Conservation (phyloP, 495 filamentous ascomycete genomes). For the Elasticomyces elasticus region DNA sequence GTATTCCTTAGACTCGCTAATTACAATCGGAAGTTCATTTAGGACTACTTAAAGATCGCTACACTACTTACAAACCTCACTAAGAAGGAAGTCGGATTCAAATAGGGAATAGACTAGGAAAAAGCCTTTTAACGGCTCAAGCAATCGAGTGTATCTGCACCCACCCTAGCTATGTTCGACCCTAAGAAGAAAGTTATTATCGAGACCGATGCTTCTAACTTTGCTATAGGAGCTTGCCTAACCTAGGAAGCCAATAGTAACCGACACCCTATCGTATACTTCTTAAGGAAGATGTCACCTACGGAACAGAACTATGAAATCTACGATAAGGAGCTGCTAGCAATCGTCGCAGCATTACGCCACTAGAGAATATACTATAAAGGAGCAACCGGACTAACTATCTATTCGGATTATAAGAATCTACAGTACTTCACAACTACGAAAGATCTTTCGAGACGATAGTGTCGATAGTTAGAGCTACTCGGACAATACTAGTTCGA, state of each 20-base stretch:
- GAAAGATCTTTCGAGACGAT: slow-evolving; percentile 15
- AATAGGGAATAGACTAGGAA: background rate
- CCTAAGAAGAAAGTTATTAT: background rate
- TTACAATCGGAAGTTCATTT: too few species aligned
- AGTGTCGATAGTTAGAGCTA: slow-evolving; percentile 21
- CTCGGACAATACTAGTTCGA: slow-evolving; percentile 20
- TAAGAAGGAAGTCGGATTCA: background rate
- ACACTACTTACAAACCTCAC: background rate
- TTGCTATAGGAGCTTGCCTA: slow-evolving; percentile 1
- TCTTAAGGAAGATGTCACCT: slow-evolving; percentile 23
- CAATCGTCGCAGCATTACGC: slow-evolving; percentile 28
- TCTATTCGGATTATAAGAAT: slow-evolving; percentile 27
- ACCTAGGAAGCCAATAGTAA: slow-evolving; percentile 19
- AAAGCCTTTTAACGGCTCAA: background rate
- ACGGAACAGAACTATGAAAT: slow-evolving; percentile 30
- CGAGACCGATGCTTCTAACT: too few species aligned
- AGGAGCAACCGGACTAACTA: slow-evolving; percentile 18
- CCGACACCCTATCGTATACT: slow-evolving; percentile 24
- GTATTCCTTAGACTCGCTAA: background rate
- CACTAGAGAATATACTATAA: too few species aligned
- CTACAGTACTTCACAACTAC: slow-evolving; percentile 27
- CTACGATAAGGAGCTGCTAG: slow-evolving; percentile 35
- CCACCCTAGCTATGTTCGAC: background rate
- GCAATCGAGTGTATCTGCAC: too few species aligned
- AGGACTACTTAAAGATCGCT: background rate